Evolutionary conservation across 2,329 filamentous ascomycete genomes (phyloP).

Genomic region (Colletotrichum musicola): DNA sequence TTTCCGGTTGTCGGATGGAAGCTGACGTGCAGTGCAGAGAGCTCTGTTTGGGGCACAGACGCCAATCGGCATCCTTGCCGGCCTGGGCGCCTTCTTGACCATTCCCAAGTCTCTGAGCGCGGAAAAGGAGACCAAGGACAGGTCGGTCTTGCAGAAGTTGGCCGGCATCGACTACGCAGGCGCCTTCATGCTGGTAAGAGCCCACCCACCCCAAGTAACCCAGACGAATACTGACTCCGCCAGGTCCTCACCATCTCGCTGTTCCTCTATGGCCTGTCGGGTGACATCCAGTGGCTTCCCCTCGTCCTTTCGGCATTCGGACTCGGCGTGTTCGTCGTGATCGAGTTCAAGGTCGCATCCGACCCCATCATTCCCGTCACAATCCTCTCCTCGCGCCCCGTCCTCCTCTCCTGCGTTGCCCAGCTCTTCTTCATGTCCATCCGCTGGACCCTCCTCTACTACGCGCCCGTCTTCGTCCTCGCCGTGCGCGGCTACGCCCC

Average conservation of each 20-base stretch:
- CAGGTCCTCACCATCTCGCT: slow-evolving; percentile 75
- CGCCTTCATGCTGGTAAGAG: slow-evolving; percentile 70
- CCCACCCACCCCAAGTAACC: not conserved
- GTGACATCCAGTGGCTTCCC: slow-evolving; percentile 69
- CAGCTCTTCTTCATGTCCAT: slow-evolving; percentile 85
- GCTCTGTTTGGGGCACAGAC: slow-evolving; percentile 80
- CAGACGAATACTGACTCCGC: slow-evolving; percentile 37
- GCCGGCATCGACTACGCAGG: slow-evolving; percentile 81
- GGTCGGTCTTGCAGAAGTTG: slow-evolving; percentile 66
- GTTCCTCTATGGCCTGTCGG: slow-evolving; percentile 78
- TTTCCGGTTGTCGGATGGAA: slow-evolving; percentile 8
- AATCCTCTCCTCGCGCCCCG: slow-evolving; percentile 77
- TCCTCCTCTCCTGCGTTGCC: slow-evolving; percentile 79
- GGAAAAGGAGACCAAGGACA: slow-evolving; percentile 52
- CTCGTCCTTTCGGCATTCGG: slow-evolving; percentile 69
- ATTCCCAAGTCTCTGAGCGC: slow-evolving; percentile 65
- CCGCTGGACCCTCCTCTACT: slow-evolving; percentile 85
- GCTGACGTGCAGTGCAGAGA: slow-evolving; percentile 60
- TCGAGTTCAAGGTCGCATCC: slow-evolving; percentile 72
- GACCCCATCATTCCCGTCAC: slow-evolving; percentile 82
- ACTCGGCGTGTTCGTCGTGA: slow-evolving; percentile 67
- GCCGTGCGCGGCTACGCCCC: slow-evolving; percentile 79
- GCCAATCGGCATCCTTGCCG: slow-evolving; percentile 72
- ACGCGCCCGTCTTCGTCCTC: slow-evolving; percentile 83
- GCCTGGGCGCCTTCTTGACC: slow-evolving; percentile 72